Evolutionary conservation across 2,329 filamentous ascomycete genomes (phyloP).

Genomic region (Cladosporium sp.): DNA sequence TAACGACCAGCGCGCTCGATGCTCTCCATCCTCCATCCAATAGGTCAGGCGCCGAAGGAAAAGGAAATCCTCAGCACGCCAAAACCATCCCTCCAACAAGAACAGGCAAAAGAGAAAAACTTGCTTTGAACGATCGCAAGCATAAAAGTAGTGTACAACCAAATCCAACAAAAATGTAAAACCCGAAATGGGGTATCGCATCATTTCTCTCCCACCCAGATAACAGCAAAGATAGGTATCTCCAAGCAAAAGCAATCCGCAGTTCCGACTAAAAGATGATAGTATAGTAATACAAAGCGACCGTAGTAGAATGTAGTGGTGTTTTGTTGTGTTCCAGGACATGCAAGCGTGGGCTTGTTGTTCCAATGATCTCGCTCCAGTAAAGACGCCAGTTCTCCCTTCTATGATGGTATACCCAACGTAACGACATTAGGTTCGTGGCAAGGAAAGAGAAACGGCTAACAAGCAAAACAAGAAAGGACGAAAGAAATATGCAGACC

Average conservation of each 20-base stretch:
- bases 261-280: conserved; percentile 16
- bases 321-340: conserved; percentile 11
- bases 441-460: conserved; percentile 14
- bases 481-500: neutral
- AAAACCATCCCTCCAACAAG: neutral
- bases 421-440: conserved; percentile 27
- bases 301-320: conserved; percentile 14
- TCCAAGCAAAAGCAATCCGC: conserved; percentile 14
- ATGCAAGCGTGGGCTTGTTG: conserved; percentile 11
- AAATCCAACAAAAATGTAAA: neutral
- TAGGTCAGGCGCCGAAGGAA: neutral
- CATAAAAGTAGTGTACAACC: conserved; percentile 8
- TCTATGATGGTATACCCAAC: conserved; percentile 21
- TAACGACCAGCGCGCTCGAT: conserved; percentile 9
- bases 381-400: conserved; percentile 17
- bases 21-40: neutral
- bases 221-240: conserved; percentile 15
- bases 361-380: conserved; percentile 12
- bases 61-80: neutral
- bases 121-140: conserved; percentile 18
- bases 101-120: neutral
- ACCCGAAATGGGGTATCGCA: conserved; percentile 15
- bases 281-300: conserved; percentile 20
- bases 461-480: conserved; percentile 18
- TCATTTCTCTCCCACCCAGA: conserved; percentile 2